Base-by-base conservation (phyloP, 192 early-diverging fungal species). In the Coemansia sp. region DNA sequence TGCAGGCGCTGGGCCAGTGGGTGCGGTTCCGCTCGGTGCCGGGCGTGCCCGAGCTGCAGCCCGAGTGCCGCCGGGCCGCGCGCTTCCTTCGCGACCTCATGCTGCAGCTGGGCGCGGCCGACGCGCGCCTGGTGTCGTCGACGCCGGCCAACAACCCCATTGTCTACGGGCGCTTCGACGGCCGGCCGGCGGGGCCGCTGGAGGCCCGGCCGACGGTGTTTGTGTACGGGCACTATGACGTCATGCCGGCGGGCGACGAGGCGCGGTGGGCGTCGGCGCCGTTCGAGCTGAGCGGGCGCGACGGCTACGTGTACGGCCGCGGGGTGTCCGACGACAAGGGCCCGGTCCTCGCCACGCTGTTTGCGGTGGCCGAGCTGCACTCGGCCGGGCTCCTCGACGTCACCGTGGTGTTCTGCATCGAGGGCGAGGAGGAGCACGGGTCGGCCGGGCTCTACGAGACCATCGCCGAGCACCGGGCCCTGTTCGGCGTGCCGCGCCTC, bases 321-420 rank as follows among this genome's bases (percentile, higher is more conserved):
- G 91, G 91, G 57, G 90, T 86, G 5, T 87, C 86, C n/a, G 91
- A 93, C 64, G 89, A 93, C 69, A 93, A 93, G 76, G 91, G 91
- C 34, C 91, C 91, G 0, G 85, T 93, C 18, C 71, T 93, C 39
- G 85, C 90, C 5, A 84, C 81, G 21, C 86, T 91, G 21, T 91
- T 89, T 82, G 90, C 90, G 3, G 87, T 87, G 1, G 79, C 85
- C 33, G 91, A 91, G 56, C 70, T 92, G 50, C 75, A 83, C 9
- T 84, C 85, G 35, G 77, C 87, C n/a, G 77, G 85, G 1, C 43
- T 66, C 0, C 63, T 92, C 46, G 78, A 84, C 46, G 73, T 87
- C 14, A 84, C 90, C 34, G 89, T 92, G 7, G 86, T 87, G 37
- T 91, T 92, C 62, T 82, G 89, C 73, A 88, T 92, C 33, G 91